A percentile compares a stretch with the other conserved stretches of the same genome.
These are phyloP conservation scores for Gonium pectorale DNA, from an alignment of 139 green algal genomes.

Conservation along the genomic window DNA sequence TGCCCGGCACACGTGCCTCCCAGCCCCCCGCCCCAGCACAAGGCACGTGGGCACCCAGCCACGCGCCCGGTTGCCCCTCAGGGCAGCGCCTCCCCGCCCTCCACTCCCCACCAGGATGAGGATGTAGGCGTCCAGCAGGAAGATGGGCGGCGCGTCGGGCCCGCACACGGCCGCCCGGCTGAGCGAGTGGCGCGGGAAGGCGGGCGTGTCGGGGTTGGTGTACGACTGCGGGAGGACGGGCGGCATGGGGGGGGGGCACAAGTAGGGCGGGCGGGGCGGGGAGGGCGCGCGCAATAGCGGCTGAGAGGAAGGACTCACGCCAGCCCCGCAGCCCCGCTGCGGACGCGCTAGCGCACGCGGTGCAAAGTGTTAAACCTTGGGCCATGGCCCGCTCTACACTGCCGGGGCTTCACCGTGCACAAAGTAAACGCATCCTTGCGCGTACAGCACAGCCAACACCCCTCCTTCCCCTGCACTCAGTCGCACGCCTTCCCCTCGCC, in stretches of 20 bases:
- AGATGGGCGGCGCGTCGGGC: conserved; percentile 75
- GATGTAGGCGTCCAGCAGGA: conserved; percentile 89
- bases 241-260: neutral
- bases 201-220: conserved; percentile 39
- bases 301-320: neutral
- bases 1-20: too few relatives aligned
- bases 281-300: neutral
- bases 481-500: too few relatives aligned
- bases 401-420: too few relatives aligned
- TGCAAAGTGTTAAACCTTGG: too few relatives aligned
- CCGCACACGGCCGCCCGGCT: conserved; percentile 62
- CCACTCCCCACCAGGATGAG: conserved; percentile 72
- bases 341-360: neutral
- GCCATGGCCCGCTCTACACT: too few relatives aligned
- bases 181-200: conserved; percentile 70
- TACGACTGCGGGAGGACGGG: conserved; percentile 31
- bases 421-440: too few relatives aligned
- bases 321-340: too few relatives aligned
- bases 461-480: too few relatives aligned
- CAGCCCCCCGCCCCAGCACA: too few relatives aligned
- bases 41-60: too few relatives aligned
- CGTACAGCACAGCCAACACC: too few relatives aligned
- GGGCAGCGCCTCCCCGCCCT: neutral
- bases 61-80: too few relatives aligned
- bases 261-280: neutral